Conservation (phyloP, 2,329 filamentous ascomycete genomes). For the Xylaria sp. region DNA sequence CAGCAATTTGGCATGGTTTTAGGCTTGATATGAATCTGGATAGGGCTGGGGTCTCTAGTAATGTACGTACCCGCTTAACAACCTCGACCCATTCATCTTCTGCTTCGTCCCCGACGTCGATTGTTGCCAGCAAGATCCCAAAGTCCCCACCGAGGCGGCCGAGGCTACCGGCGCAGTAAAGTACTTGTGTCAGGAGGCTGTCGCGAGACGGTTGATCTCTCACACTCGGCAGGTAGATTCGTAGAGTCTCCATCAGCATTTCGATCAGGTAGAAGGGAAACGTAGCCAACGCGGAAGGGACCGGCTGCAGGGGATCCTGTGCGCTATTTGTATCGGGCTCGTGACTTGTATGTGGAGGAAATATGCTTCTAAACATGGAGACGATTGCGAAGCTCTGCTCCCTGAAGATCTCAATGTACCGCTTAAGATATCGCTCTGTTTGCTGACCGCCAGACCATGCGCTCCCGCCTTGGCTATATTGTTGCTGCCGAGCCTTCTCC, state of each 20-base stretch:
- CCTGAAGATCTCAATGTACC: slow-evolving; percentile 95
- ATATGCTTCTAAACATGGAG: slow-evolving; percentile 91
- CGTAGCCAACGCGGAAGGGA: slow-evolving; percentile 78
- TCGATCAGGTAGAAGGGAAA: slow-evolving; percentile 84
- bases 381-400: slow-evolving; percentile 97
- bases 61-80: slow-evolving; percentile 65
- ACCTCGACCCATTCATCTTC: slow-evolving; percentile 82
- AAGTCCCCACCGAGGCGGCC: slow-evolving; percentile 92
- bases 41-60: no score
- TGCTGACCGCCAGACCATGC: slow-evolving; percentile 78
- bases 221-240: slow-evolving; percentile 77
- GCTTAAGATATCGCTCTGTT: slow-evolving; percentile 90
- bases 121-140: slow-evolving; percentile 77
- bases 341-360: slow-evolving; percentile 51
- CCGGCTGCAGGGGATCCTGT: slow-evolving; percentile 53
- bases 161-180: slow-evolving; percentile 91
- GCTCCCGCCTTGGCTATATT: slow-evolving; percentile 40
- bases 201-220: slow-evolving; percentile 79
- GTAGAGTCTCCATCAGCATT: slow-evolving; percentile 76
- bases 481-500: slow-evolving; percentile 60
- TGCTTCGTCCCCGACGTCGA: slow-evolving; percentile 48
- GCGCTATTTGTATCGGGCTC: slow-evolving; percentile 21
- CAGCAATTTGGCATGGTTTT: not conserved
- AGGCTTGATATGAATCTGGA: no score
- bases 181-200: slow-evolving; percentile 85